Percentiles rank a stretch among this genome's conserved stretches.
phyloP scores from a whole-genome alignment of 768 basidiomycete genomes.

The Tulasnella sp. region DNA sequence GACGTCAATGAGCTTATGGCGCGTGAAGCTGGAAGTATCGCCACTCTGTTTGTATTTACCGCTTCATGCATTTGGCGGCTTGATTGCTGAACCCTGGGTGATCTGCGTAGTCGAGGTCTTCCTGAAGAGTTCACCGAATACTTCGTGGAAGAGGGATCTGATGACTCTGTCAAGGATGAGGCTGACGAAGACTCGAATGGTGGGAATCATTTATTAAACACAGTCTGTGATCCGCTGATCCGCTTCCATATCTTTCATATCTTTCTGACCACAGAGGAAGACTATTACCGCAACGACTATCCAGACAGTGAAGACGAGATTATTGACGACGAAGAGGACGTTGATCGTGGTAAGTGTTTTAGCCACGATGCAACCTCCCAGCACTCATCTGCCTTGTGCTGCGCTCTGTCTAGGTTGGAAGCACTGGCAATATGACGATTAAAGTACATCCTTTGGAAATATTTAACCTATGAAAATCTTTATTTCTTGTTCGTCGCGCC shows the following conservation, averaged over 20 bases:
- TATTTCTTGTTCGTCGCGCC: not conserved
- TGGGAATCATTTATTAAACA: not conserved
- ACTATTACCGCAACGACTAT: slow-evolving; percentile 23
- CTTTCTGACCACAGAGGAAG: not conserved
- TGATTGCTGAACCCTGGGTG: not conserved
- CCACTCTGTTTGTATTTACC: not conserved
- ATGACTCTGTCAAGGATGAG: slow-evolving; percentile 22
- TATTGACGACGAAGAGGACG: slow-evolving; percentile 12
- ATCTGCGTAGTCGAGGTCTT: slow-evolving; percentile 12
- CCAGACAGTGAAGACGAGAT: slow-evolving; percentile 21
- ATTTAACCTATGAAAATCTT: not conserved
- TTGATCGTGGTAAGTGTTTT: not conserved
- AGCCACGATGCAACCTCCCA: not conserved
- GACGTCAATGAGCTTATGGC: slow-evolving; percentile 12
- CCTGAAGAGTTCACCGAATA: slow-evolving; percentile 16
- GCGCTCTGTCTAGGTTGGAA: not conserved
- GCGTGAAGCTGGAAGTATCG: slow-evolving; percentile 13
- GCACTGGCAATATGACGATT: not conserved
- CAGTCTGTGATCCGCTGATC: not conserved
- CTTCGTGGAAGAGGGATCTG: slow-evolving; percentile 9
- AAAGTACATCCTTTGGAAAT: not conserved
- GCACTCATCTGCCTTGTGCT: not conserved
- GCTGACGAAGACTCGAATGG: slow-evolving; percentile 25
- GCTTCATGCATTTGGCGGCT: not conserved
- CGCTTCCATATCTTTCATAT: not conserved